Conservation (phyloP, 108 stramenopile species). For the Epithemia pelagica region DNA sequence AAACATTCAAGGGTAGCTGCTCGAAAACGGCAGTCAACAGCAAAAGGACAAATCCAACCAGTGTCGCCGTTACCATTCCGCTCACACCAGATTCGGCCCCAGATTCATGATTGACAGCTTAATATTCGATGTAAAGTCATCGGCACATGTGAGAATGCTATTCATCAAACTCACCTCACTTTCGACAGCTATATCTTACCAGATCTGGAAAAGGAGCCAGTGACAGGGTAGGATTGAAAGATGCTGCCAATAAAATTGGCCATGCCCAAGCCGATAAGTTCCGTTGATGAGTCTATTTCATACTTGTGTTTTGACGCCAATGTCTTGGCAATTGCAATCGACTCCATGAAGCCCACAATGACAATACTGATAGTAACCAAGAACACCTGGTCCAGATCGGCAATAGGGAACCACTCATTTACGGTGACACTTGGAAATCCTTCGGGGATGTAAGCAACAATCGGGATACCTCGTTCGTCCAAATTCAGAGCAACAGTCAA, state of each 20-base stretch:
- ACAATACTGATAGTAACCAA: conserved; percentile 31
- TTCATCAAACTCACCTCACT: too few relatives aligned
- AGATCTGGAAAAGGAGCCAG: conserved; percentile 67
- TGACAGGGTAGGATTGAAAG: conserved; percentile 55
- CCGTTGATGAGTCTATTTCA: conserved; percentile 59
- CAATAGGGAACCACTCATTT: conserved; percentile 21
- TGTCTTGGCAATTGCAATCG: conserved; percentile 74
- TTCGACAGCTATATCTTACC: too few relatives aligned
- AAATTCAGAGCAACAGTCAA: conserved; percentile 26
- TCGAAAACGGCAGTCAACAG: conserved; percentile 77
- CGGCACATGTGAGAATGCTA: too few relatives aligned
- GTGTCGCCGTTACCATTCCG: conserved; percentile 47
- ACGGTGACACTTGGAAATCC: conserved; percentile 50
- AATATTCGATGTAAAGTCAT: too few relatives aligned
- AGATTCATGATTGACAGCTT: conserved; percentile 59
- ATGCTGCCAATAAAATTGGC: conserved; percentile 63
- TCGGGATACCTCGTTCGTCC: conserved; percentile 42
- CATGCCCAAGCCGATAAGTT: conserved; percentile 71
- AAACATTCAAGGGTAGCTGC: conserved; percentile 39
- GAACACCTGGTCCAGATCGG: conserved; percentile 27
- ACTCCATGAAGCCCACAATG: conserved; percentile 75
- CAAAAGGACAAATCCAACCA: conserved; percentile 59
- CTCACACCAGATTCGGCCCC: conserved; percentile 63
- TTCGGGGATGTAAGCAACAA: conserved; percentile 53
- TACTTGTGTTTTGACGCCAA: conserved; percentile 60